Base-by-base conservation (phyloP, 441 rosid genomes). In the Hypseocharis bilobata region DNA sequence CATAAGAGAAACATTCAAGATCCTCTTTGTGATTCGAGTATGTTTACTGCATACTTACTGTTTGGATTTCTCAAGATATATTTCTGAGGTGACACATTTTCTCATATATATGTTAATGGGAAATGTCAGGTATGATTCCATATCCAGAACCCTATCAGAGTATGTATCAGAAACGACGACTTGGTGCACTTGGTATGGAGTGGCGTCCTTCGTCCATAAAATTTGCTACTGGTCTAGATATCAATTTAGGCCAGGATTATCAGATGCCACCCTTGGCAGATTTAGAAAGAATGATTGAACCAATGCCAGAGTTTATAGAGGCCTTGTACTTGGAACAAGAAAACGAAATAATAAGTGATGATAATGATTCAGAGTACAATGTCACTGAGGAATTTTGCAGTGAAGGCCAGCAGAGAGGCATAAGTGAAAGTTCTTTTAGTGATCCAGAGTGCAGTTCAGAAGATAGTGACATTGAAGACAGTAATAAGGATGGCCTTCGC, bases 81-180 rank as follows among this genome's bases (percentile, higher is more conserved):
- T 61, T 67, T 72, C 66, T 52, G 59, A 63, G 75, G 61, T 64
- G 13, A 44, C 22, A 68, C 13, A 30, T 64, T 71, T 69, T 22
- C 64, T 58, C 42, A 71, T 34, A n/a, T 64, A 40, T 62, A 22
- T 19, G 75, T 67, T 63, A 44, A 58, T 81, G 79, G 76, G 25
- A 64, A 58, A 62, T 73, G 70, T 60, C 70, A 88, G 94, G 88
- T 72, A 80, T 88, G 87, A 74, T 83, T 75, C 94, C 94, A 19
- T 88, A 88, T 76, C 82, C 86, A 63, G 94, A 88, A 79, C 94
- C 94, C 62, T 87, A 88, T 73, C 94, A 88, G 75, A 84, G 79
- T 61, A 75, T 83, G 86, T 88, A 74, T 73, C 94, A 88, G 86
- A 74, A 78, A 72, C 85, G 85, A 28, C 85, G 94, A 72, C 86